Evolutionary conservation across 768 basidiomycete species (phyloP).

Genomic region (Paxillus involutus): DNA sequence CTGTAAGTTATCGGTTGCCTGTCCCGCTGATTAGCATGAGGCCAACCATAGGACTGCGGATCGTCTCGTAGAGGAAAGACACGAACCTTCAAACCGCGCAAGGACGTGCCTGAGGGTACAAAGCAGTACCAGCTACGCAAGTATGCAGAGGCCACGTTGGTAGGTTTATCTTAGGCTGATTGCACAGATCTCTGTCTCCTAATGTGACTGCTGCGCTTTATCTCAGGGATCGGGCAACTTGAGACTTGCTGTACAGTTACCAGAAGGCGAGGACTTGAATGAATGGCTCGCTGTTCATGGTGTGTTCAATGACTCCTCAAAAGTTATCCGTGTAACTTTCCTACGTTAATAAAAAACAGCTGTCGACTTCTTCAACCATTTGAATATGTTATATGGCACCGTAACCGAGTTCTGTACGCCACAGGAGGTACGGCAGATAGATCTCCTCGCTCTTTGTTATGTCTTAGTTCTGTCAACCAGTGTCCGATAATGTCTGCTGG

Average conservation of each 20-base stretch:
- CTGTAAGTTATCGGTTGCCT: slow-evolving; percentile 51
- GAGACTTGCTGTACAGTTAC: slow-evolving; percentile 86
- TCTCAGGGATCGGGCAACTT: slow-evolving; percentile 92
- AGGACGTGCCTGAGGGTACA: slow-evolving; percentile 92
- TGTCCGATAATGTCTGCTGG: slow-evolving; percentile 98
- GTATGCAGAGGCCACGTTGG: slow-evolving; percentile 95
- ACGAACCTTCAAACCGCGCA: slow-evolving; percentile 94
- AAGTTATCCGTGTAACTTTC: neutral
- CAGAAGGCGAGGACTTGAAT: slow-evolving; percentile 95
- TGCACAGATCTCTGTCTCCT: slow-evolving; percentile 7
- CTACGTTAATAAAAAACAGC: slow-evolving; percentile 48
- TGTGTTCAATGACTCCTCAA: slow-evolving; percentile 35
- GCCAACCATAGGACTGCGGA: slow-evolving; percentile 9
- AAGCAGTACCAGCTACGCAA: slow-evolving; percentile 98
- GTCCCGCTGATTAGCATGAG: slow-evolving; percentile 6
- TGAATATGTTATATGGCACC: slow-evolving; percentile 99
- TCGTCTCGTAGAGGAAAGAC: slow-evolving; percentile 69
- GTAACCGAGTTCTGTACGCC: slow-evolving; percentile 97
- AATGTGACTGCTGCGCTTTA: slow-evolving; percentile 1
- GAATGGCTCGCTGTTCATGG: slow-evolving; percentile 99
- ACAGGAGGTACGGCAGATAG: slow-evolving; percentile 64
- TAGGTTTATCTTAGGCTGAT: slow-evolving; percentile 25
- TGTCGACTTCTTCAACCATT: slow-evolving; percentile 99
- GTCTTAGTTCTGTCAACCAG: slow-evolving; percentile 37
- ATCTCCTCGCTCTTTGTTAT: slow-evolving; percentile 1